Evolutionary conservation across 345 rosid genomes (phyloP).

Genomic region (Geranium rotundifolium): DNA sequence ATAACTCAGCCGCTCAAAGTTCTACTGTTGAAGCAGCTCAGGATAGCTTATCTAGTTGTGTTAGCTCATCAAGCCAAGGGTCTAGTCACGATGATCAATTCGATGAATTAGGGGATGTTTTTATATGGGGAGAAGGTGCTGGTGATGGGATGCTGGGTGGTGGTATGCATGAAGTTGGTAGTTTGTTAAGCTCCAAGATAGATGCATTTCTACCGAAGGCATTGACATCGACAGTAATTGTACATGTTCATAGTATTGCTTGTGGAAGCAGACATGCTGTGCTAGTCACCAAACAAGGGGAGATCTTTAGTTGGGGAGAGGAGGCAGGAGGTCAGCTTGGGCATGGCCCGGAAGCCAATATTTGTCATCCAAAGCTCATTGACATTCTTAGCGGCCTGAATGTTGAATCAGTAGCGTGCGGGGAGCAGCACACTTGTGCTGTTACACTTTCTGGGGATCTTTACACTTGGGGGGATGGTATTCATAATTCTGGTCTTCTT

Average conservation of each 20-base stretch:
- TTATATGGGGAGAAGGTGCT: slow-evolving; percentile 84
- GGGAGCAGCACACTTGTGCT: slow-evolving; percentile 82
- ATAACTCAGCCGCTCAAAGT: slow-evolving; percentile 39
- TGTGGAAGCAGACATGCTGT: slow-evolving; percentile 87
- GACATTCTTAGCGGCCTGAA: slow-evolving; percentile 47
- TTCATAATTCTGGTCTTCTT: slow-evolving; percentile 48
- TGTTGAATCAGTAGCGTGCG: slow-evolving; percentile 67
- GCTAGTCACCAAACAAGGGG: slow-evolving; percentile 68
- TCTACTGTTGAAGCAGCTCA: slow-evolving; percentile 52
- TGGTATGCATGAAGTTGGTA: slow-evolving; percentile 24
- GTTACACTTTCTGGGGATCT: slow-evolving; percentile 69
- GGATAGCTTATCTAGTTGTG: slow-evolving; percentile 70
- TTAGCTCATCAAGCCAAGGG: slow-evolving; percentile 83
- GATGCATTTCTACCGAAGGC: slow-evolving; percentile 46
- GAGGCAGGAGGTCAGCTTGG: slow-evolving; percentile 86
- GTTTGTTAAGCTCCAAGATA: too few relatives aligned
- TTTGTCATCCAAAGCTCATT: slow-evolving; percentile 52
- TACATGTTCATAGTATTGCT: slow-evolving; percentile 61
- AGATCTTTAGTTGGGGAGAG: slow-evolving; percentile 88
- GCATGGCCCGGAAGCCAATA: slow-evolving; percentile 53
- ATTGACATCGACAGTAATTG: slow-evolving; percentile 58
- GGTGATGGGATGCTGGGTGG: slow-evolving; percentile 51
- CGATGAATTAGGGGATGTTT: slow-evolving; percentile 80
- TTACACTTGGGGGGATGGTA: slow-evolving; percentile 89
- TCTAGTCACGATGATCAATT: slow-evolving; percentile 56